These are phyloP conservation scores for Fonsecaea pedrosoi DNA, from an alignment of 2,329 filamentous ascomycete species.

Conservation along the genomic window DNA sequence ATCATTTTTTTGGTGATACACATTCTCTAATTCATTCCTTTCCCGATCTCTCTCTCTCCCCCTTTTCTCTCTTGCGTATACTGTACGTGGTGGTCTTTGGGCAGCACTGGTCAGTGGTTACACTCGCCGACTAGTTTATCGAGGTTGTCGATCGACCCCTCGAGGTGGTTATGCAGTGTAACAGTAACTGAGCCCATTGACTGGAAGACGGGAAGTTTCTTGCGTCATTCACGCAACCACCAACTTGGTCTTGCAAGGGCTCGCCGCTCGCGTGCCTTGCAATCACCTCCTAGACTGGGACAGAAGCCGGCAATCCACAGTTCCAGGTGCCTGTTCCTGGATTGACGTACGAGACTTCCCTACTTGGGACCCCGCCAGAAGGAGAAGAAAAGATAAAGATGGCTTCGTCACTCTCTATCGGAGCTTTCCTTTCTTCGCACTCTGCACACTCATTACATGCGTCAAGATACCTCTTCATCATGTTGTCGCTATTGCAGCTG, in stretches of 20 bases:
- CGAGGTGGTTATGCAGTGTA: constrained; percentile 13
- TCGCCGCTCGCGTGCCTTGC: constrained; percentile 16
- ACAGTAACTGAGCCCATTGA: constrained; percentile 6
- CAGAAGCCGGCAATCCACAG: neutral
- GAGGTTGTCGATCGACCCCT: constrained; percentile 1
- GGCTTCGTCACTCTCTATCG: constrained; percentile 21
- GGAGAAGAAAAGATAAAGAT: constrained; percentile 2
- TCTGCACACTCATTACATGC: constrained; percentile 8
- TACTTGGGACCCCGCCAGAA: constrained; percentile 5
- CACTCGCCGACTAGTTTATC: neutral
- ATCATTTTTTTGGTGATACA: neutral
- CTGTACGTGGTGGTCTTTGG: neutral
- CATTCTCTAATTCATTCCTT: neutral
- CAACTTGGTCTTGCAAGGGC: neutral
- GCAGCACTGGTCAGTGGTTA: neutral
- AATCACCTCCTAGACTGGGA: neutral
- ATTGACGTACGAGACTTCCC: neutral
- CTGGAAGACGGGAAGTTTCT: neutral
- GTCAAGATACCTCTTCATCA: constrained; percentile 20
- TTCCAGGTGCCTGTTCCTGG: constrained; percentile 14
- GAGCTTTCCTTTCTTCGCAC: constrained; percentile 11
- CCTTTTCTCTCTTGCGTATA: neutral
- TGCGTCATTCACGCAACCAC: neutral
- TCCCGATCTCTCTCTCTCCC: neutral
- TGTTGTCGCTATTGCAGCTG: constrained; percentile 32